A percentile compares a stretch with the other conserved stretches of the same genome.
phyloP scores from a whole-genome alignment of 1,139 yeast species.

The Kluyveromyces marxianus region DNA sequence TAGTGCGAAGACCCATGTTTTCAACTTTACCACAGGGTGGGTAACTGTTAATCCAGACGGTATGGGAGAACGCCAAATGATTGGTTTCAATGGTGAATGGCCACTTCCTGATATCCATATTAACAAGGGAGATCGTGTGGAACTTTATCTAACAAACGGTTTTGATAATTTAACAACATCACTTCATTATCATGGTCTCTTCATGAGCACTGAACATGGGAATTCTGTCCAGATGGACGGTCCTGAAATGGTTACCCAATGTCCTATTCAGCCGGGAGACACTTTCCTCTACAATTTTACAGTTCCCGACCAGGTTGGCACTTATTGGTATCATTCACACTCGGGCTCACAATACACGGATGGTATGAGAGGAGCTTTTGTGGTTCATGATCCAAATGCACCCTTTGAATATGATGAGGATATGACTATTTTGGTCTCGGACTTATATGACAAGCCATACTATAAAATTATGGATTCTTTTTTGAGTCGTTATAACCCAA shows the following conservation, averaged over 20 bases:
- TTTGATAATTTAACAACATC: conserved; percentile 45
- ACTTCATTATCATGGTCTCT: conserved; percentile 70
- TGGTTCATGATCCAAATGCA: conserved; percentile 49
- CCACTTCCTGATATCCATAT: conserved; percentile 65
- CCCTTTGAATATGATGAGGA: conserved; percentile 60
- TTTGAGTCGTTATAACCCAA: conserved; percentile 60
- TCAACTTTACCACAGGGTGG: conserved; percentile 48
- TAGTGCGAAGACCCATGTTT: conserved; percentile 42
- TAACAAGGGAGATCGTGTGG: conserved; percentile 54
- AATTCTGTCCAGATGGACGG: conserved; percentile 61
- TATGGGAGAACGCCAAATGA: conserved; percentile 38
- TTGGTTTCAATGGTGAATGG: conserved; percentile 66
- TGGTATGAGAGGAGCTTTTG: conserved; percentile 66
- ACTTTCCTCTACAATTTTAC: conserved; percentile 58
- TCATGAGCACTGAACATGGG: conserved; percentile 43
- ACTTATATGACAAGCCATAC: conserved; percentile 53
- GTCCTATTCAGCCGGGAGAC: conserved; percentile 65
- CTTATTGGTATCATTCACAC: conserved; percentile 83
- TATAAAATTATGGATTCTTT: conserved; percentile 41
- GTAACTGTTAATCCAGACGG: conserved; percentile 64
- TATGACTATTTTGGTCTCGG: conserved; percentile 46
- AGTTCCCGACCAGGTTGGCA: conserved; percentile 58
- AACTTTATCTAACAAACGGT: conserved; percentile 51
- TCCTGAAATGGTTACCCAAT: conserved; percentile 68
- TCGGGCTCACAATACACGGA: conserved; percentile 70